phyloP scores from a whole-genome alignment of 2,329 filamentous ascomycete genomes.

The Ceratocystis albifundus region DNA sequence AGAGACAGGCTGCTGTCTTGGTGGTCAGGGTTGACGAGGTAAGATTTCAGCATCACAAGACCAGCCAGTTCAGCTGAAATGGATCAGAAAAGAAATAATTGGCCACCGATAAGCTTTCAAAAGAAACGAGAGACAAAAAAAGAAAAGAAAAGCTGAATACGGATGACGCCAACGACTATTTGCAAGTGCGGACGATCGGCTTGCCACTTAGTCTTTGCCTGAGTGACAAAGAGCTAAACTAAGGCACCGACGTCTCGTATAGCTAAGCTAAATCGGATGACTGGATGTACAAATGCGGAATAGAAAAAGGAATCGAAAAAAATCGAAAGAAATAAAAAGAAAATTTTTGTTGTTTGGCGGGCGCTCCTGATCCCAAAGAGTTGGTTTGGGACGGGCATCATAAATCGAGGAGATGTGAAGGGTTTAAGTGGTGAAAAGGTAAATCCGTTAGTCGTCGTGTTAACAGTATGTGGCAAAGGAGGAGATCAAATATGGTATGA shows the following conservation, averaged over 20 bases:
- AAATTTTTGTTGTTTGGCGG: not conserved
- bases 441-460: slow-evolving; percentile 13
- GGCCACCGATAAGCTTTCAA: not conserved
- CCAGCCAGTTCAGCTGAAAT: slow-evolving; percentile 1
- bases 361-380: not conserved
- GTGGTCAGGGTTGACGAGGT: not conserved
- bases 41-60: slow-evolving; percentile 1
- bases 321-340: not conserved
- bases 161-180: not conserved
- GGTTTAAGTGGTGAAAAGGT: not conserved
- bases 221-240: not conserved
- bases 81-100: not conserved
- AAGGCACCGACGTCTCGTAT: not conserved
- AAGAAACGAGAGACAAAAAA: slow-evolving; percentile 11
- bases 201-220: not conserved
- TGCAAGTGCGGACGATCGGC: not conserved
- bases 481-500: slow-evolving; percentile 10
- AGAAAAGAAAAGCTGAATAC: too few relatives aligned
- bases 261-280: not conserved
- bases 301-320: too few relatives aligned
- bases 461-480: slow-evolving; percentile 5
- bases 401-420: slow-evolving; percentile 1
- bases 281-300: not conserved
- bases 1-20: not conserved
- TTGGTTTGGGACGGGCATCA: slow-evolving; percentile 1